Evolutionary conservation across 352 stramenopile genomes (phyloP).

Genomic region (Globisporangium yorkense): DNA sequence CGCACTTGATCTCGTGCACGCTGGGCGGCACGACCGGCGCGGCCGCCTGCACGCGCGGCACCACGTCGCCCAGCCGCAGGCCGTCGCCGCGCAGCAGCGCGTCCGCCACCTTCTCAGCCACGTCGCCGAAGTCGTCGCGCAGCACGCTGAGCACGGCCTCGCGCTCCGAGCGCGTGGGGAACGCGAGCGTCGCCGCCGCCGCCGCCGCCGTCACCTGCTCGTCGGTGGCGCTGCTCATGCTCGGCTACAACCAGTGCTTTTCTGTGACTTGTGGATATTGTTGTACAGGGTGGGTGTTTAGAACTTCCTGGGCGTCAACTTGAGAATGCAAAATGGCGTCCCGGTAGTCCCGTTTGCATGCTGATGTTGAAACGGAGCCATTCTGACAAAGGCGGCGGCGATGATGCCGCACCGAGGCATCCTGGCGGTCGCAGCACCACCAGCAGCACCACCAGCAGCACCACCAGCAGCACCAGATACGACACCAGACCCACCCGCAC

Average conservation of each 20-base stretch:
- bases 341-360: too few relatives aligned
- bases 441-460: background rate
- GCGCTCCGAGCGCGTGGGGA: conserved; percentile 69
- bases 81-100: conserved; percentile 64
- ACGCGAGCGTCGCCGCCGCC: conserved; percentile 13
- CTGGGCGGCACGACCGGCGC: conserved; percentile 28
- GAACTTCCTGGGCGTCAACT: too few relatives aligned
- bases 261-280: too few relatives aligned
- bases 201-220: background rate
- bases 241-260: background rate
- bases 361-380: background rate
- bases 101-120: conserved; percentile 49
- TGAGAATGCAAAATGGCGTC: background rate
- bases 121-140: conserved; percentile 76
- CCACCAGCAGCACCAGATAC: background rate
- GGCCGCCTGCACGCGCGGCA: conserved; percentile 46
- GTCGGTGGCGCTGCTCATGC: background rate
- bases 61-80: conserved; percentile 57
- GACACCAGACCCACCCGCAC: too few relatives aligned
- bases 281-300: too few relatives aligned
- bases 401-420: background rate
- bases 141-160: conserved; percentile 67
- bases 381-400: background rate
- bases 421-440: background rate
- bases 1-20: conserved; percentile 75